These are phyloP conservation scores for Fusarium udum DNA, from an alignment of 2,329 filamentous ascomycete species.

Conservation along the genomic window DNA sequence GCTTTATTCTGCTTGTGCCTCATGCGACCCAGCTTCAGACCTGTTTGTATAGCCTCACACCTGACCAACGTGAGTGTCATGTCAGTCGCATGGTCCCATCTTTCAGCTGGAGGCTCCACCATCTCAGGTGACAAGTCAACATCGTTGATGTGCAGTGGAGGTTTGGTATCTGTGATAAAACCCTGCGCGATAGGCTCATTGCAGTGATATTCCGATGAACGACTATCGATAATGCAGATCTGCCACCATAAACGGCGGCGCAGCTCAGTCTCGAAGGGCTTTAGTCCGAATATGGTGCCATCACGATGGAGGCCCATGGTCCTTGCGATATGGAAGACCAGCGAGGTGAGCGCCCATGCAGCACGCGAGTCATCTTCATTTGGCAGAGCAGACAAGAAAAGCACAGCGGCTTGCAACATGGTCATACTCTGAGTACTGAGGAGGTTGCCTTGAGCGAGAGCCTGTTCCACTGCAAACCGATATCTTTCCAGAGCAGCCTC, in stretches of 20 bases:
- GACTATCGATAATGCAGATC: neutral
- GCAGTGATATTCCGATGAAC: neutral
- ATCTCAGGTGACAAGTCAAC: neutral
- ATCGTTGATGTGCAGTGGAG: neutral
- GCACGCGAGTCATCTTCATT: neutral
- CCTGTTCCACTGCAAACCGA: neutral
- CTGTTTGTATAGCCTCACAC: neutral
- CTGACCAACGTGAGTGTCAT: neutral
- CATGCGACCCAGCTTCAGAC: neutral
- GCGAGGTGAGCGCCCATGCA: neutral
- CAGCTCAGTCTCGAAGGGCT: neutral
- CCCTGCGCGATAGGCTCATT: neutral
- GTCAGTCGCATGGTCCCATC: neutral
- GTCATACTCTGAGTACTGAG: neutral
- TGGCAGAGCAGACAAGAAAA: neutral
- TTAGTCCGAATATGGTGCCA: neutral
- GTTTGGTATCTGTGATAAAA: neutral
- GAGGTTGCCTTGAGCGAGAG: neutral
- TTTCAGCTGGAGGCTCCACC: neutral
- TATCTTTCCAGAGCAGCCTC: neutral
- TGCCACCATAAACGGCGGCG: neutral
- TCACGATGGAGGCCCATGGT: neutral
- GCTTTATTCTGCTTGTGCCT: neutral
- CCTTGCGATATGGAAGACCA: neutral
- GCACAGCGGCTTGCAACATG: neutral